Conservation (phyloP, 2,329 filamentous ascomycete genomes). For the Botrytis pseudocinerea region DNA sequence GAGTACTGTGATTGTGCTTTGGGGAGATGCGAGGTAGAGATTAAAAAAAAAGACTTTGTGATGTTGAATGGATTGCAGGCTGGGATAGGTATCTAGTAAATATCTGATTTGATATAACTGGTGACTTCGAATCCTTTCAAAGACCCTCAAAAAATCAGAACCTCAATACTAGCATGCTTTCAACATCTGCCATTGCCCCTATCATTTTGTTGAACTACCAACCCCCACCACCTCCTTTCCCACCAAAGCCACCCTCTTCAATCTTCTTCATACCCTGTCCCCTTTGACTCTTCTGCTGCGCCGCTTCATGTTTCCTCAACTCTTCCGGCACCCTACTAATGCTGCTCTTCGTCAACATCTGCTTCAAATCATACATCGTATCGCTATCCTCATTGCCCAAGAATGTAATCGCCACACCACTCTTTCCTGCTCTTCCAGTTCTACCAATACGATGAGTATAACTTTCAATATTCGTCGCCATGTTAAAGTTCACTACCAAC, state of each 20-base stretch:
- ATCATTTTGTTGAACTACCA: conserved; percentile 4
- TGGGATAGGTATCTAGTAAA: not conserved
- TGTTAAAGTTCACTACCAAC: conserved; percentile 98
- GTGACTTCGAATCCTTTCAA: not conserved
- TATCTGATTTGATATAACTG: not conserved
- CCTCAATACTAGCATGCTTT: no score
- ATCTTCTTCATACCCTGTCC: conserved; percentile 49
- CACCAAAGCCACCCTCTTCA: conserved; percentile 44
- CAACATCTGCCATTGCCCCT: not conserved
- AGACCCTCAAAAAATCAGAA: no score
- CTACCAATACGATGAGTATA: conserved; percentile 97
- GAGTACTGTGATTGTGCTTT: conserved; percentile 10
- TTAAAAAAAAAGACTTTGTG: not conserved
- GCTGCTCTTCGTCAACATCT: conserved; percentile 89
- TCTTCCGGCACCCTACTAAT: conserved; percentile 92
- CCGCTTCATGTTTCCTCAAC: conserved; percentile 81
- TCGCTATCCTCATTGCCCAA: conserved; percentile 86
- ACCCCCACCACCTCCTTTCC: conserved; percentile 40
- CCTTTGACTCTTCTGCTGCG: conserved; percentile 74
- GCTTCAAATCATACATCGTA: conserved; percentile 89
- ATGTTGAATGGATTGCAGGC: not conserved
- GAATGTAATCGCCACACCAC: conserved; percentile 94
- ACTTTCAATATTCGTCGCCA: conserved; percentile 87
- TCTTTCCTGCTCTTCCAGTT: conserved; percentile 96
- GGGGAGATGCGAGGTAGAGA: conserved; percentile 5